phyloP scores from a whole-genome alignment of 306 rosid genomes.

The Pachyrhizus erosus region DNA sequence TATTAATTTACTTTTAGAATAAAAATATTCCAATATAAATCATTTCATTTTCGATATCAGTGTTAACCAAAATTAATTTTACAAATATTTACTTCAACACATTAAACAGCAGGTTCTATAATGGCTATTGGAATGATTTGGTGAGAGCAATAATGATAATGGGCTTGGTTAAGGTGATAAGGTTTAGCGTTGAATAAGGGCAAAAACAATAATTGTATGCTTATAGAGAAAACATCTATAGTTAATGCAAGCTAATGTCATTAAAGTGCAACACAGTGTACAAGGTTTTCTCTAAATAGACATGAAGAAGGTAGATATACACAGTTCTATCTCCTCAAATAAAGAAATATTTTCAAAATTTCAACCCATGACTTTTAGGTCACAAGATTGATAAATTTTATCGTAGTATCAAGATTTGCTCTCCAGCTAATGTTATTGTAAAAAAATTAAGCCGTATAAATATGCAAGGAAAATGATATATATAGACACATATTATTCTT shows the following conservation, averaged over 20 bases:
- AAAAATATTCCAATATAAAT: background rate
- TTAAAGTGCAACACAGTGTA: background rate
- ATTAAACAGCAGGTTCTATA: background rate
- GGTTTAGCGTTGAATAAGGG: slow-evolving; percentile 39
- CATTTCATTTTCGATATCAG: background rate
- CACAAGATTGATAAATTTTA: background rate
- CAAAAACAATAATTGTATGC: slow-evolving; percentile 53
- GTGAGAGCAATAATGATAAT: slow-evolving; percentile 23
- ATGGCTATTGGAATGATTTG: slow-evolving; percentile 17
- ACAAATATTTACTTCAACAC: background rate
- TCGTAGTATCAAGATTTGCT: background rate
- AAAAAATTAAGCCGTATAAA: background rate
- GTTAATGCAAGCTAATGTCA: slow-evolving; percentile 32
- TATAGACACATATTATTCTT: background rate
- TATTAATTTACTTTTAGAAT: background rate
- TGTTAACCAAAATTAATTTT: background rate
- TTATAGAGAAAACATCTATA: slow-evolving; percentile 24
- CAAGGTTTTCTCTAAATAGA: background rate
- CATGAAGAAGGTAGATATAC: background rate
- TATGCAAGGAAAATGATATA: background rate
- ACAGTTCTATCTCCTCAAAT: background rate
- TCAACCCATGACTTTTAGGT: background rate
- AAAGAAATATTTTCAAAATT: background rate
- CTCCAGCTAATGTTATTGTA: background rate
- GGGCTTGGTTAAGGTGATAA: slow-evolving; percentile 34